Percentiles rank a stretch among this genome's conserved stretches.
phyloP scores from a whole-genome alignment of 495 filamentous ascomycete genomes.

The Xylaria nigripes region DNA sequence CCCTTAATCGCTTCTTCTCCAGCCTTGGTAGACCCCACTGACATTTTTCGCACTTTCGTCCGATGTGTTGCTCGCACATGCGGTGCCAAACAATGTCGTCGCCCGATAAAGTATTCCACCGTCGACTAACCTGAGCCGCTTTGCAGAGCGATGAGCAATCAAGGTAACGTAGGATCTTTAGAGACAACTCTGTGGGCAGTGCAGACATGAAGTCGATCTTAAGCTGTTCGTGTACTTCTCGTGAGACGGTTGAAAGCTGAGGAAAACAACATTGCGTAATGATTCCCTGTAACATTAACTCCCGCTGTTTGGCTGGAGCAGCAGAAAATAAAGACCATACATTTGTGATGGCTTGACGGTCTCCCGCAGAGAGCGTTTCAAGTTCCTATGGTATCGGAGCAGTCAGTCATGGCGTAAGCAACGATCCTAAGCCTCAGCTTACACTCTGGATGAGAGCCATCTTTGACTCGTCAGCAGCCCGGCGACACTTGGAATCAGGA shows the following conservation, averaged over 20 bases:
- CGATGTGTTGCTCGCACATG: conserved; percentile 97
- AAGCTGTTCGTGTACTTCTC: conserved; percentile 78
- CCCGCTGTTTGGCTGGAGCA: conserved; percentile 84
- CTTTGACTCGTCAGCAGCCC: conserved; percentile 86
- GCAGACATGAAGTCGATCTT: conserved; percentile 91
- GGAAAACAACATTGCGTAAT: conserved; percentile 95
- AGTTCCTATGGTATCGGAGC: conserved; percentile 51
- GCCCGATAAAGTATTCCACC: conserved; percentile 82
- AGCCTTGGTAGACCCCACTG: conserved; percentile 89
- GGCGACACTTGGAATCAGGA: conserved; percentile 86
- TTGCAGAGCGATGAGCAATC: conserved; percentile 96
- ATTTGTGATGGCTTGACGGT: conserved; percentile 90
- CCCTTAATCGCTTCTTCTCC: conserved; percentile 78
- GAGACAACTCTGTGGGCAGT: conserved; percentile 80
- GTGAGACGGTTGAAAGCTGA: conserved; percentile 84
- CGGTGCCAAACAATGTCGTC: conserved; percentile 97
- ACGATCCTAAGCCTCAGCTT: conserved; percentile 20
- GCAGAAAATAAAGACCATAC: conserved; percentile 98
- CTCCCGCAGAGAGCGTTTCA: conserved; percentile 67
- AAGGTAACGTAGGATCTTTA: conserved; percentile 86
- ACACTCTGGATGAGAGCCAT: conserved; percentile 91
- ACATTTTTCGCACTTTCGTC: conserved; percentile 88
- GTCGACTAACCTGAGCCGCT: conserved; percentile 85
- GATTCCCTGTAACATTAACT: conserved; percentile 91
- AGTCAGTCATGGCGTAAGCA: conserved; percentile 1